phyloP scores from a whole-genome alignment of 306 rosid species.

The Cicer cuneatum region DNA sequence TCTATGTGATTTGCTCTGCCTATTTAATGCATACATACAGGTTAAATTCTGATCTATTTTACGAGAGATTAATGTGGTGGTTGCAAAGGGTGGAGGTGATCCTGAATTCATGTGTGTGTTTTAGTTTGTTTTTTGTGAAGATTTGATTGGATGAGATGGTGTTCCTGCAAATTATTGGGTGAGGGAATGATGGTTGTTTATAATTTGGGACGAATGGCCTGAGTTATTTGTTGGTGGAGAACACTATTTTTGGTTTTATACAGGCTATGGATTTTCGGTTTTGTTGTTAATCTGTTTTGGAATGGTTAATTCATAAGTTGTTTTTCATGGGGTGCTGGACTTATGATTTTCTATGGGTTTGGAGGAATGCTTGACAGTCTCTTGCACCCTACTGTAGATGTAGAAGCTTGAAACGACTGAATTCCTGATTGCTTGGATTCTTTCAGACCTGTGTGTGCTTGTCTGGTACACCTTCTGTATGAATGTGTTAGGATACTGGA shows the following conservation, averaged over 20 bases:
- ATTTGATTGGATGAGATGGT: too few species aligned
- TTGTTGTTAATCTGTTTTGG: neutral
- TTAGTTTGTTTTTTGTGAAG: too few species aligned
- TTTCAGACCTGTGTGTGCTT: neutral
- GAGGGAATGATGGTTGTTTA: too few species aligned
- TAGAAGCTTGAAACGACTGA: conserved; percentile 31
- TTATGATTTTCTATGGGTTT: neutral
- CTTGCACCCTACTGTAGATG: conserved; percentile 16
- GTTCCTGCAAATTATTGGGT: too few species aligned
- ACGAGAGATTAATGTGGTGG: too few species aligned
- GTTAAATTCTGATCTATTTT: too few species aligned
- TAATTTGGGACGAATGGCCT: too few species aligned
- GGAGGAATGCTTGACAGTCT: conserved; percentile 1
- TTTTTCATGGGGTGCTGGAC: neutral
- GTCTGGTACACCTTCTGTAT: neutral
- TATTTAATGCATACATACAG: too few species aligned
- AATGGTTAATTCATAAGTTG: neutral
- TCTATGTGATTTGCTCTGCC: too few species aligned
- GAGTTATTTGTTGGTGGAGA: neutral
- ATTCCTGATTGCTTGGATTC: neutral
- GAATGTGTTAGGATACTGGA: neutral
- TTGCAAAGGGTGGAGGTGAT: too few species aligned
- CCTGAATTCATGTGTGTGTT: too few species aligned
- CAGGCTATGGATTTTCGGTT: neutral
- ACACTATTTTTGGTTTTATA: neutral